Percentiles rank a stretch among this genome's conserved stretches.
Conservation (phyloP, 2,329 filamentous ascomycete genomes). For the Ophiostoma himal-ulmi region DNA sequence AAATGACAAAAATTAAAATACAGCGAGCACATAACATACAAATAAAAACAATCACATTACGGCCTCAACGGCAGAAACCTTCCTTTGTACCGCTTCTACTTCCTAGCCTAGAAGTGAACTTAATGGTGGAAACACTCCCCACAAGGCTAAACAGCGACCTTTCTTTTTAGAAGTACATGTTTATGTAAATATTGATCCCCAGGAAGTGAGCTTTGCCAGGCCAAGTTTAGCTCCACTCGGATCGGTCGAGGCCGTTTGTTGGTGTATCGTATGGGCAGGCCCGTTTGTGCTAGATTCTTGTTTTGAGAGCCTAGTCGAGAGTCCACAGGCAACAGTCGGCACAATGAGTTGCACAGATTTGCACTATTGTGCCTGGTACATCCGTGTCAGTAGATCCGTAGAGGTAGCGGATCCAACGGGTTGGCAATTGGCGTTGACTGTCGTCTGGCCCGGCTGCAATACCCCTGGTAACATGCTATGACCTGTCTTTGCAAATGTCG, state of each 20-base stretch:
- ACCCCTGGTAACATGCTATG: not conserved
- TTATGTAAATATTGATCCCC: conserved; percentile 2
- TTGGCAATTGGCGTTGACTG: not conserved
- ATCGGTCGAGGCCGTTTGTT: not conserved
- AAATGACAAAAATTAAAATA: no score
- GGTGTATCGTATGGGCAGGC: not conserved
- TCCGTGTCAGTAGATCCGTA: not conserved
- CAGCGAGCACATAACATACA: no score
- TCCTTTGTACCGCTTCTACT: not conserved
- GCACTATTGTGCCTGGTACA: not conserved
- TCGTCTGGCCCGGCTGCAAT: not conserved
- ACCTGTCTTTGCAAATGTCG: no score
- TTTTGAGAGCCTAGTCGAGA: not conserved
- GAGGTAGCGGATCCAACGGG: not conserved
- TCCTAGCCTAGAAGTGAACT: not conserved
- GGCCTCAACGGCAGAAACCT: no score
- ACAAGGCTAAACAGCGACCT: not conserved
- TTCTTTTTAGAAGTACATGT: not conserved
- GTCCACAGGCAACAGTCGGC: not conserved
- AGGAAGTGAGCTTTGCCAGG: not conserved
- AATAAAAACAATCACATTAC: no score
- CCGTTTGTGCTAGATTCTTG: not conserved
- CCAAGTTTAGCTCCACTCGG: not conserved
- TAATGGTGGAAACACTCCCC: not conserved
- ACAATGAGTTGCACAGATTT: not conserved